phyloP scores from a whole-genome alignment of 306 rosid genomes.

The Nissolia schottii region DNA sequence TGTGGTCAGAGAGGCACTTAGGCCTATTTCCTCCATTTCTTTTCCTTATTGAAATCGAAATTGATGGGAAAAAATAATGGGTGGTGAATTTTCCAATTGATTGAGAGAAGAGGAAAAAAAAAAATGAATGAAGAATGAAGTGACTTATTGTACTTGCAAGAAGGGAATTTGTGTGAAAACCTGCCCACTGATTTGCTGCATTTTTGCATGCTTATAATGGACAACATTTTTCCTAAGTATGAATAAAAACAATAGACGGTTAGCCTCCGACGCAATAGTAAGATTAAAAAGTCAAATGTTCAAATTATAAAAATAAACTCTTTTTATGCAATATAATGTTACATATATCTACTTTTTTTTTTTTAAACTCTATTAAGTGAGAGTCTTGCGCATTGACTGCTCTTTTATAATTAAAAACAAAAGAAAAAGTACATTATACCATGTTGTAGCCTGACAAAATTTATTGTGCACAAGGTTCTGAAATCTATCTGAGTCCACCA shows the following conservation, averaged over 20 bases:
- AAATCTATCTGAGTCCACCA: no score
- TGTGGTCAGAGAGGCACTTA: constrained; percentile 17
- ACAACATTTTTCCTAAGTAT: constrained; percentile 22
- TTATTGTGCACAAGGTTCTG: constrained; percentile 24
- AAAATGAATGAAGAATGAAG: neutral
- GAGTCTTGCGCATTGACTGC: no score
- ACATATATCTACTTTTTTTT: no score
- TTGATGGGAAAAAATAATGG: neutral
- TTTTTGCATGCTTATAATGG: constrained; percentile 9
- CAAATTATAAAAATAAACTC: no score
- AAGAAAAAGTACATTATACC: constrained; percentile 20
- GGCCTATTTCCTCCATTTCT: constrained; percentile 9
- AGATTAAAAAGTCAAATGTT: no score
- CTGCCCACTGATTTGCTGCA: constrained; percentile 32
- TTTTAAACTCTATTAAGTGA: no score
- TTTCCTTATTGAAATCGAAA: constrained; percentile 11
- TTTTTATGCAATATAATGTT: no score
- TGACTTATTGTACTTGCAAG: neutral
- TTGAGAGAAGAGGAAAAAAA: neutral
- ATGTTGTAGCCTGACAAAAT: constrained; percentile 11
- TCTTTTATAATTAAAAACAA: no score
- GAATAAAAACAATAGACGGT: no score
- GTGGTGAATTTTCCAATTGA: neutral
- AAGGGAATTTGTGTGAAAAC: constrained; percentile 19
- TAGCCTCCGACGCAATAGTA: no score